These are phyloP conservation scores for Cystoderma amianthinum DNA, from an alignment of 768 basidiomycete species.

Conservation along the genomic window DNA sequence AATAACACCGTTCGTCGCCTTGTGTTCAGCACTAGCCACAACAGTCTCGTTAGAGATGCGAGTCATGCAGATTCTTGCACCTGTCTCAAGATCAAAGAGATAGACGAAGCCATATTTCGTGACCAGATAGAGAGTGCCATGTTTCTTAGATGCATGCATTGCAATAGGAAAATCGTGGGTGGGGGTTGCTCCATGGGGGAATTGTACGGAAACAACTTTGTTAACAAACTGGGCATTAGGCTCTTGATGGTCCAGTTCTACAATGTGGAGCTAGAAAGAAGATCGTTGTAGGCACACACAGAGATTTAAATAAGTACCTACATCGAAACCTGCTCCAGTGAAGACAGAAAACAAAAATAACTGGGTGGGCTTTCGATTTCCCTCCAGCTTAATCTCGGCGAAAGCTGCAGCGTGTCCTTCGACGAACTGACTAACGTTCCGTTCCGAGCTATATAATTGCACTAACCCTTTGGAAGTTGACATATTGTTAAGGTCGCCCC, in stretches of 20 bases:
- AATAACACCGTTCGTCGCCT: conserved; percentile 90
- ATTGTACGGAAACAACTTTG: conserved; percentile 98
- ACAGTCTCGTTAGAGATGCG: conserved; percentile 99
- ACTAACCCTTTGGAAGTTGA: conserved; percentile 99
- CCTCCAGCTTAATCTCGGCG: conserved; percentile 86
- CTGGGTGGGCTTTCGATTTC: conserved; percentile 79
- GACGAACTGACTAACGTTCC: conserved; percentile 94
- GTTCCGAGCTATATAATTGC: conserved; percentile 92
- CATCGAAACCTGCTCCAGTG: conserved; percentile 97
- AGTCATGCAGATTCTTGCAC: conserved; percentile 99
- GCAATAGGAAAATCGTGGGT: conserved; percentile 98
- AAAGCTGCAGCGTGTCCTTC: conserved; percentile 98
- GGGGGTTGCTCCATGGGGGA: conserved; percentile 96
- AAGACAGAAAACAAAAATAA: conserved; percentile 93
- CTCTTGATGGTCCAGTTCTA: conserved; percentile 94
- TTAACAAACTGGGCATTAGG: conserved; percentile 91
- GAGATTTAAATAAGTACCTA: conserved; percentile 24
- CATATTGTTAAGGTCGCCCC: conserved; percentile 86
- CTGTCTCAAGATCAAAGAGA: conserved; percentile 95
- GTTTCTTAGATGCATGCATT: conserved; percentile 97
- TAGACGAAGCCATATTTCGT: conserved; percentile 99
- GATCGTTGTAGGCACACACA: conserved; percentile 1
- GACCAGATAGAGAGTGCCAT: conserved; percentile 94
- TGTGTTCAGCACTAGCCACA: conserved; percentile 97
- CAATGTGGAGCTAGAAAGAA: conserved; percentile 78